These are phyloP conservation scores for Talaromyces rugulosus DNA, from an alignment of 2,329 filamentous ascomycete species.

Conservation along the genomic window DNA sequence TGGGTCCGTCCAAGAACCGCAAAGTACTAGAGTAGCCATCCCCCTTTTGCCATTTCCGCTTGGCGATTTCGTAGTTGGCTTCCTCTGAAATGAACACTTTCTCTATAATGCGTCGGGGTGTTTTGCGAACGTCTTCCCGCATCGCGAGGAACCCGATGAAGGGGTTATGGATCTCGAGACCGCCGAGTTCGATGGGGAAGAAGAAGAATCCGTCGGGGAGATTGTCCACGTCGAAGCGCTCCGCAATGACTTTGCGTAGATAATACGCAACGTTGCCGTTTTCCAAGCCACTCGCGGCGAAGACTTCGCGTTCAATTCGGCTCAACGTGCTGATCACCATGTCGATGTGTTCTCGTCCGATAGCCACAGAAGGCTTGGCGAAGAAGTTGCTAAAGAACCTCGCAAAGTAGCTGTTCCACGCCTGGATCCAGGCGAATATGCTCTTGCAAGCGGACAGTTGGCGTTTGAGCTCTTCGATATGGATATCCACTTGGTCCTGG, in stretches of 20 bases:
- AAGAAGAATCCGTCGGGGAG: constrained; percentile 52
- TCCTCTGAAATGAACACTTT: constrained; percentile 43
- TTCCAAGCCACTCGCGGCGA: constrained; percentile 20
- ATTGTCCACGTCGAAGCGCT: constrained; percentile 48
- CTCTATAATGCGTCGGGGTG: constrained; percentile 29
- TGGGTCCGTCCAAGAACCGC: background rate
- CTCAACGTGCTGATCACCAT: constrained; percentile 51
- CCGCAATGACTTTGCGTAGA: constrained; percentile 49
- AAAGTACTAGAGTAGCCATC: constrained; percentile 12
- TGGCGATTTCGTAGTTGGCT: constrained; percentile 49
- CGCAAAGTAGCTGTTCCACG: constrained; percentile 56
- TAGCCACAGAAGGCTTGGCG: constrained; percentile 52
- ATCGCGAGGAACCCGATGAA: constrained; percentile 48
- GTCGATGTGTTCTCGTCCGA: constrained; percentile 53
- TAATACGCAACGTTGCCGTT: constrained; percentile 51
- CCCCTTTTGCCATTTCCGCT: constrained; percentile 27
- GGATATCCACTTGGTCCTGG: constrained; percentile 54
- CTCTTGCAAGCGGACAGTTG: constrained; percentile 55
- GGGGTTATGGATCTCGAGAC: constrained; percentile 48
- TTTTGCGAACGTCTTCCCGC: constrained; percentile 38
- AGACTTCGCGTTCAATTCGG: constrained; percentile 48
- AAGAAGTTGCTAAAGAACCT: constrained; percentile 58
- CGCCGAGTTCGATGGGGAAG: constrained; percentile 50
- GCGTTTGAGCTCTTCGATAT: constrained; percentile 55
- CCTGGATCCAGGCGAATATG: constrained; percentile 57